These are phyloP conservation scores for Stereocaulon alpinum DNA, from an alignment of 495 filamentous ascomycete genomes.

Conservation along the genomic window DNA sequence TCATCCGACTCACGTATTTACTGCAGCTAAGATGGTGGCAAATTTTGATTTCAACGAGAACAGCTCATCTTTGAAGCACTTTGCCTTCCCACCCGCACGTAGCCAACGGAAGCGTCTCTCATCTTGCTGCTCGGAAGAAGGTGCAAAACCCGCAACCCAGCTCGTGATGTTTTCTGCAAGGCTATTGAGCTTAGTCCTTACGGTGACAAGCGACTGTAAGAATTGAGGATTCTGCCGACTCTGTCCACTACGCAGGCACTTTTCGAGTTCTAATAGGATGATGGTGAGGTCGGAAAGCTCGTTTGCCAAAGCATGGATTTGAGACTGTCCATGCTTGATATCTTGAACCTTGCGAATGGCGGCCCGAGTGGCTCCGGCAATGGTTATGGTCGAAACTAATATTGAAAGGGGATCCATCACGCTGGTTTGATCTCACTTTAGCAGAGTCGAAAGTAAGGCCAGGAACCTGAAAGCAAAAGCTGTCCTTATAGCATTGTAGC, in stretches of 20 bases:
- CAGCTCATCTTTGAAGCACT: neutral
- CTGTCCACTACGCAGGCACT: neutral
- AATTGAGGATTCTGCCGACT: neutral
- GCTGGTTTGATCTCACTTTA: neutral
- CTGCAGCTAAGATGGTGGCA: neutral
- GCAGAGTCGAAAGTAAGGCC: neutral
- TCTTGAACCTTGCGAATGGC: neutral
- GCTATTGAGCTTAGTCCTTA: neutral
- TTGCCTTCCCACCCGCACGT: neutral
- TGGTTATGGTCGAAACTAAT: neutral
- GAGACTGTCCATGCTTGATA: neutral
- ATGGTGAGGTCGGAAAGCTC: neutral
- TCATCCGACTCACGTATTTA: neutral
- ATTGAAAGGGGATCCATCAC: slow-evolving; percentile 6
- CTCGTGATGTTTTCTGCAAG: neutral
- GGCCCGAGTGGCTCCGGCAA: neutral
- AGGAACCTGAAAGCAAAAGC: too few species aligned
- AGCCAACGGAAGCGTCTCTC: neutral
- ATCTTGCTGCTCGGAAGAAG: neutral
- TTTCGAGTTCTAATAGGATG: neutral
- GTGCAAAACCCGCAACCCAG: neutral
- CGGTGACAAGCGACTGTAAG: neutral
- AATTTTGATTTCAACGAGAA: neutral
- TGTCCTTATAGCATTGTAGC: too few species aligned
- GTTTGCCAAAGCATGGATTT: neutral